Percentiles rank a stretch among this genome's conserved stretches.
These are phyloP conservation scores for Cronartium quercuum DNA, from an alignment of 1,284 basidiomycete species.

Conservation along the genomic window DNA sequence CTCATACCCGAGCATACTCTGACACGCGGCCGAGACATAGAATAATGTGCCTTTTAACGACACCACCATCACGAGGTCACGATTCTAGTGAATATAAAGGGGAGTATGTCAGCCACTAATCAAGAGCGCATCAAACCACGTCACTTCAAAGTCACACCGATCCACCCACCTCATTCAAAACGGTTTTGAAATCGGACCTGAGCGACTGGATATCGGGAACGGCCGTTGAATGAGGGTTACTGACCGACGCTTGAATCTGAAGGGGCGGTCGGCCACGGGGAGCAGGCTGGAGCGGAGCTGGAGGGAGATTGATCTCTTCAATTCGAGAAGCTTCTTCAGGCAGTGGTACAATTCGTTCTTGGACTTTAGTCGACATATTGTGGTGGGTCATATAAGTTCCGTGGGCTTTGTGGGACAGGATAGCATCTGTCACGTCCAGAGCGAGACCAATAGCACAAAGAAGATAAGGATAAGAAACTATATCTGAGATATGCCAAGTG, in stretches of 20 bases:
- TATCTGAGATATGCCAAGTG: not conserved
- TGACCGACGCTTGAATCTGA: not conserved
- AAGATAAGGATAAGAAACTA: not conserved
- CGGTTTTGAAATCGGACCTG: not conserved
- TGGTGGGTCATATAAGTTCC: not conserved
- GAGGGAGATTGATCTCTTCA: not conserved
- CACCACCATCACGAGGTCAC: constrained; percentile 13
- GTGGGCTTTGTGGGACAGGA: not conserved
- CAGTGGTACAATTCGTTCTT: too few species aligned
- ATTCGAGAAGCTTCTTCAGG: too few species aligned
- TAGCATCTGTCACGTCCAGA: not conserved
- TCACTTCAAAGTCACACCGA: too few species aligned
- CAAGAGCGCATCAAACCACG: not conserved
- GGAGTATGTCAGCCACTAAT: not conserved
- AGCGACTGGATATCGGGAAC: not conserved
- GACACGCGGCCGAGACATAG: constrained; percentile 16
- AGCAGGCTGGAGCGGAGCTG: not conserved
- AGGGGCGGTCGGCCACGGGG: not conserved
- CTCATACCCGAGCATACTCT: constrained; percentile 9
- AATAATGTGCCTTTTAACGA: constrained; percentile 28
- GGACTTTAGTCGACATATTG: not conserved
- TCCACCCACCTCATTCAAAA: constrained; percentile 4
- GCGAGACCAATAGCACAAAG: not conserved
- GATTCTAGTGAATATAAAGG: not conserved
- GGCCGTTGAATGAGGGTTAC: not conserved